Evolutionary conservation across 257 asterid species (phyloP).

Genomic region (Solanum piurae): DNA sequence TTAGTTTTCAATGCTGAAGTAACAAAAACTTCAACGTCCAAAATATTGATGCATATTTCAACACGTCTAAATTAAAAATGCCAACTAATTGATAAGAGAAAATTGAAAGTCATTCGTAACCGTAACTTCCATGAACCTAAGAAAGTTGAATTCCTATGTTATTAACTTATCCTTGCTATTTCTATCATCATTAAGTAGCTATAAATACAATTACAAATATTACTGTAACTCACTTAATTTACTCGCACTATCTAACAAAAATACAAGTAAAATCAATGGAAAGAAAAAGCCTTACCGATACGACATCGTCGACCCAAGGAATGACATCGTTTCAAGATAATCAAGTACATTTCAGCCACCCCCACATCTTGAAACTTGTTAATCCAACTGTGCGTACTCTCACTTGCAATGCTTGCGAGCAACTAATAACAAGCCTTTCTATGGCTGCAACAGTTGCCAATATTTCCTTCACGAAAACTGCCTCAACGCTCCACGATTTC

Average conservation of each 20-base stretch:
- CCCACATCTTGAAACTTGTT: slow-evolving; percentile 23
- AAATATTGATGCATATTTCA: background rate
- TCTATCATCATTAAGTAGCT: background rate
- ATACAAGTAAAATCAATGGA: background rate
- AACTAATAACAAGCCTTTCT: background rate
- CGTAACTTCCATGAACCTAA: too few species aligned
- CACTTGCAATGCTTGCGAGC: slow-evolving; percentile 14
- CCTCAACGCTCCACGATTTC: slow-evolving; percentile 18
- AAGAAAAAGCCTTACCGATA: background rate
- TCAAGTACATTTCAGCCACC: slow-evolving; percentile 38
- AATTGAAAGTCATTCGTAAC: background rate
- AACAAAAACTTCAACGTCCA: background rate
- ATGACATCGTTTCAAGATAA: background rate
- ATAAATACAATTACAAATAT: background rate
- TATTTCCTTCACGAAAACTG: slow-evolving; percentile 21
- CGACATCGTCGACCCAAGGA: background rate
- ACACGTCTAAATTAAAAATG: background rate
- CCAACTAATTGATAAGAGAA: background rate
- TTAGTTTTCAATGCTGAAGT: background rate
- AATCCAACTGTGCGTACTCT: slow-evolving; percentile 7
- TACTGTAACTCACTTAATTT: background rate
- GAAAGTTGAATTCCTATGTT: too few species aligned
- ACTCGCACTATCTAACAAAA: background rate
- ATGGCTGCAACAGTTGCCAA: slow-evolving; percentile 18
- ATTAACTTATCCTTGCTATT: too few species aligned